Evolutionary conservation across 805 yeast species (phyloP).

Genomic region (Lachancea mirantina): DNA sequence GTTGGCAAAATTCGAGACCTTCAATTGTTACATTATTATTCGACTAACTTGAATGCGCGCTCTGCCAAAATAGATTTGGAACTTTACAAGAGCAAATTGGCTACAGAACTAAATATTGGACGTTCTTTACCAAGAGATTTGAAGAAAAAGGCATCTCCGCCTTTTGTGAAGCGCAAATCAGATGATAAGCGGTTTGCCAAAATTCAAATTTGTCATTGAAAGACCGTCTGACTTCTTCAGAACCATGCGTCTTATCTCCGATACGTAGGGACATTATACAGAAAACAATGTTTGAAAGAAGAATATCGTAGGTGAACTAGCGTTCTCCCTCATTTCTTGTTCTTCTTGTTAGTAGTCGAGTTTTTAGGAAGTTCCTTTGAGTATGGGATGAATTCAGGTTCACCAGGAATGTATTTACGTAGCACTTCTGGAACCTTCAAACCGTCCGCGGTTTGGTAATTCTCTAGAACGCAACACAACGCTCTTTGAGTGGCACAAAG

Average conservation of each 20-base stretch:
- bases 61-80: conserved; percentile 12
- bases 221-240: not conserved
- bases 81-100: conserved; percentile 14
- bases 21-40: conserved; percentile 35
- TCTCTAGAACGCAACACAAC: conserved; percentile 92
- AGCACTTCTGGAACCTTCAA: conserved; percentile 88
- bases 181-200: too few relatives aligned
- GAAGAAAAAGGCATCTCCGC: too few relatives aligned
- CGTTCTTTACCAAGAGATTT: too few relatives aligned
- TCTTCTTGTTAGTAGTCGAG: conserved; percentile 71
- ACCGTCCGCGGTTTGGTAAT: conserved; percentile 97
- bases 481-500: conserved; percentile 98
- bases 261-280: not conserved
- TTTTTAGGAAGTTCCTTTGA: conserved; percentile 89
- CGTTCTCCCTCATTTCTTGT: conserved; percentile 21
- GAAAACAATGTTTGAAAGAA: not conserved
- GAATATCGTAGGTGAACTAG: not conserved
- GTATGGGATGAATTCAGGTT: conserved; percentile 93
- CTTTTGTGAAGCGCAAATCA: too few relatives aligned
- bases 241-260: not conserved
- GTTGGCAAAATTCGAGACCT: conserved; percentile 32
- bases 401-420: conserved; percentile 95
- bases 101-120: conserved; percentile 17
- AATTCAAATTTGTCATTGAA: too few relatives aligned
- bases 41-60: conserved; percentile 16